Base-by-base conservation (phyloP, 2,329 filamentous ascomycete species). In the Xylariaceae sp. region DNA sequence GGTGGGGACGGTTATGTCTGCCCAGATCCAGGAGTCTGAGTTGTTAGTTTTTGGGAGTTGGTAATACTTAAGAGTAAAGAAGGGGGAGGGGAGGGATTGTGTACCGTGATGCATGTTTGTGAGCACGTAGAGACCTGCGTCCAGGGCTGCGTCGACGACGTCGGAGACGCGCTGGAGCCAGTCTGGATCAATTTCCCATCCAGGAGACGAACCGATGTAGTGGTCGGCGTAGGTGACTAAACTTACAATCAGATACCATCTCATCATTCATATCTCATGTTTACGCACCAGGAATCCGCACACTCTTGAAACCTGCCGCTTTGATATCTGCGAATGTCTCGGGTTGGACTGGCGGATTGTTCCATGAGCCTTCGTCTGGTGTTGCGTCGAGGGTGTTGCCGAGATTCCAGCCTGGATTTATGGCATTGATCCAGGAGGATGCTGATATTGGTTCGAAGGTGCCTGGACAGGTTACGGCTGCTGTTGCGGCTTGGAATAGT, bases 391-490 rank as follows among this genome's bases (percentile, higher is more conserved):
- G 75, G 0, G 82, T 84, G 58, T 86, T 86, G 8, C 83, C 83
- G 7, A 85, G 65, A 63, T 85, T 86, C 83, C 83, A 86, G 6
- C 83, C 82, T 0, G 82, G 79, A 53, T 80, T 80, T 47, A 84
- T 73, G 7, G 73, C 76, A 4, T 74, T 73, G 52, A 84, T 64
- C 50, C 68, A 83, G 2, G 77, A 70, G 0, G 73, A 69, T 0
- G 80, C 81, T 0, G 79, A 75, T 51, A 82, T 74, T 2, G 74
- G 67, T 2, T 68, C 69, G 66, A 82, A 82, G 4, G 72, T 73
- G 1, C 74, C 74, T 1, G 70, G 70, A 61, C 79, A 81, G 55
- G 65, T 62, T 17, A 56, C 45, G 18, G 61, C 59, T 5, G 52
- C 62, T 9, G 42, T 51, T 7, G 52, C 59, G 2, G 37, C 15